Evolutionary conservation across 768 basidiomycete genomes (phyloP), one percentile per base, ranked within the genome.

Genomic region (Boletus subparvulus): DNA sequence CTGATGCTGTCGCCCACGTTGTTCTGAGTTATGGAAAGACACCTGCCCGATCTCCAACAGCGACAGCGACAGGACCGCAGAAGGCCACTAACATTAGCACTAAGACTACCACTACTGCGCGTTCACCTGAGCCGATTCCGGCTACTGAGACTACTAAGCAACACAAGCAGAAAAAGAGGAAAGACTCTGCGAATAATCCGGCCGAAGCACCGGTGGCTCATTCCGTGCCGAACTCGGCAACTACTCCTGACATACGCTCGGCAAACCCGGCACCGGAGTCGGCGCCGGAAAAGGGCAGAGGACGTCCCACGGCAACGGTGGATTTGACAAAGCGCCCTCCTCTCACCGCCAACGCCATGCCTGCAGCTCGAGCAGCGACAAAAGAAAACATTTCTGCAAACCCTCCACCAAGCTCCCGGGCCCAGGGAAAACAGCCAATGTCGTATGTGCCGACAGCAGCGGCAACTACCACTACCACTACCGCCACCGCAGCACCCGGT

Each of bases 391-490:
- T 62, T 24, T 50, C 69, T 17, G 43, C 63, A 19, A 66, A 72
- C 49, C 81, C 82, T 32, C 82, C 80, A 40, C 92, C 88, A 36
- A 87, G 85, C 58, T 90, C 90, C 50, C 83, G 93, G 16, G 92
- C 92, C 24, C 90, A 90, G 61, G 93, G 93, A 63, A 96, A 96
- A 78, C 90, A 92, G 67, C 93, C 92, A 33, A 94, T 94, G 92
- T 80, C 86, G 3, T 93, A 93, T 69, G 60, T 58, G 12, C 72
- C 63, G 0, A 32, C 70, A 2, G 47, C 66, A 6, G 26, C 64
- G 12, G 44, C 67, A 6, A 48, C 73, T 46, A 51, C 69, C 8
- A 57, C 69, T 36, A 51, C 71, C 52, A 61, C 72, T 71, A 72
- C 77, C 72, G 65, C 79, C 77, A 65, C 62, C 39, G 45, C 60